A percentile compares a stretch with the other conserved stretches of the same genome.
Conservation (phyloP, 2,329 filamentous ascomycete genomes). For the Fusarium concolor region DNA sequence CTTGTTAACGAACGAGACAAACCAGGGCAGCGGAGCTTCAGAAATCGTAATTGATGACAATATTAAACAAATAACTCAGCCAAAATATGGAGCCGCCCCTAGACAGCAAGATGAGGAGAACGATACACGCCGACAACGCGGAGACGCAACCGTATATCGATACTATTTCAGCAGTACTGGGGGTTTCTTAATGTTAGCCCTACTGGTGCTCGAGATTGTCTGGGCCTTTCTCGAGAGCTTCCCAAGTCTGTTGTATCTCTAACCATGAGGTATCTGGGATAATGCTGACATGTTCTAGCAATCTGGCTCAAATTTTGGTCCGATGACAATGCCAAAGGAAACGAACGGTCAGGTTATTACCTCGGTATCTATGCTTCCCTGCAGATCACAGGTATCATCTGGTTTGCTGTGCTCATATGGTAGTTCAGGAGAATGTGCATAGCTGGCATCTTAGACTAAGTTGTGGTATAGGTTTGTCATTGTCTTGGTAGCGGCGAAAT, state of each 20-base stretch:
- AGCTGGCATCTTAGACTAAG: background rate
- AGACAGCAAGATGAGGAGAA: background rate
- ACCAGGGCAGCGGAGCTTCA: background rate
- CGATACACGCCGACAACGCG: slow-evolving; percentile 46
- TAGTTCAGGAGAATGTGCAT: background rate
- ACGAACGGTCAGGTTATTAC: slow-evolving; percentile 30
- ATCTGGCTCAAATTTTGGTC: slow-evolving; percentile 51
- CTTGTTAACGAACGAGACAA: background rate
- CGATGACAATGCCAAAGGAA: slow-evolving; percentile 32
- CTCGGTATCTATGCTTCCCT: slow-evolving; percentile 45
- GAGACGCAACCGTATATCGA: slow-evolving; percentile 46
- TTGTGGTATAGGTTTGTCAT: slow-evolving; percentile 43
- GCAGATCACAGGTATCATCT: slow-evolving; percentile 38
- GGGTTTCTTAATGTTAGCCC: slow-evolving; percentile 23
- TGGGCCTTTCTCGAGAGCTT: slow-evolving; percentile 48
- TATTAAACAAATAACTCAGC: background rate
- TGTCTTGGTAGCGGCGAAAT: slow-evolving; percentile 44
- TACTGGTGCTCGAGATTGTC: slow-evolving; percentile 41
- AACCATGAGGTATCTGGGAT: too few species aligned
- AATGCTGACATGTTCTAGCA: slow-evolving; percentile 23
- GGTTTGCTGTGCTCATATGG: slow-evolving; percentile 41
- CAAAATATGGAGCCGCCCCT: slow-evolving; percentile 14
- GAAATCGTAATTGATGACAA: background rate
- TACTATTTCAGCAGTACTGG: slow-evolving; percentile 50
- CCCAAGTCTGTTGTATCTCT: slow-evolving; percentile 40